Conservation (phyloP, 1,284 basidiomycete genomes). For the Leccinum ponderosum region DNA sequence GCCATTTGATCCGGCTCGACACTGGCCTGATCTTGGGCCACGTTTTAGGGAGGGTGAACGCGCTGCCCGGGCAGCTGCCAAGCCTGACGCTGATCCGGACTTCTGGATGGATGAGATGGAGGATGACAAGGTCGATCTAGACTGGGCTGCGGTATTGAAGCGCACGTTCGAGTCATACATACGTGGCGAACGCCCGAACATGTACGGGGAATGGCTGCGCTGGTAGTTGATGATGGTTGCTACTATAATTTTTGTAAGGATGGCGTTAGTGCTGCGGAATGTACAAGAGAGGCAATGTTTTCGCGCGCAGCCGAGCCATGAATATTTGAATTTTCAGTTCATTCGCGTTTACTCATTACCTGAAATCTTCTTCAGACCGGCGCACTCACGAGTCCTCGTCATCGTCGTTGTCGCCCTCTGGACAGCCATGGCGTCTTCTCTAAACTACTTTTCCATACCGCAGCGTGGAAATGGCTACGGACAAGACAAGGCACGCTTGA, state of each 20-base stretch:
- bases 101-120: constrained; percentile 13
- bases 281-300: constrained; percentile 26
- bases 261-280: constrained; percentile 23
- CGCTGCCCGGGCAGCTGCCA: constrained; percentile 36
- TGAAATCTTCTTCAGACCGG: constrained; percentile 13
- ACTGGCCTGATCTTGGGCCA: constrained; percentile 71
- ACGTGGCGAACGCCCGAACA: constrained; percentile 70
- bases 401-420: constrained; percentile 11
- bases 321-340: constrained; percentile 18
- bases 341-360: constrained; percentile 2
- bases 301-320: constrained; percentile 17
- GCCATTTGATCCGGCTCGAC: constrained; percentile 66
- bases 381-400: constrained; percentile 9
- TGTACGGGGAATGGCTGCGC: constrained; percentile 72
- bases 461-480: constrained; percentile 45
- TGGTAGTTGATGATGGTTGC: constrained; percentile 37
- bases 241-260: neutral
- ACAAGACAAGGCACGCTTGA: constrained; percentile 43
- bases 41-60: constrained; percentile 60
- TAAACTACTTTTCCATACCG: constrained; percentile 45
- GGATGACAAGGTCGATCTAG: constrained; percentile 60
- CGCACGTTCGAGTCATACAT: constrained; percentile 77
- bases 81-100: constrained; percentile 21
- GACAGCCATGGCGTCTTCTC: constrained; percentile 36
- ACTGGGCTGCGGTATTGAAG: constrained; percentile 79